These are phyloP conservation scores for Carallia pectinifolia DNA, from an alignment of 345 rosid genomes.

Conservation along the genomic window DNA sequence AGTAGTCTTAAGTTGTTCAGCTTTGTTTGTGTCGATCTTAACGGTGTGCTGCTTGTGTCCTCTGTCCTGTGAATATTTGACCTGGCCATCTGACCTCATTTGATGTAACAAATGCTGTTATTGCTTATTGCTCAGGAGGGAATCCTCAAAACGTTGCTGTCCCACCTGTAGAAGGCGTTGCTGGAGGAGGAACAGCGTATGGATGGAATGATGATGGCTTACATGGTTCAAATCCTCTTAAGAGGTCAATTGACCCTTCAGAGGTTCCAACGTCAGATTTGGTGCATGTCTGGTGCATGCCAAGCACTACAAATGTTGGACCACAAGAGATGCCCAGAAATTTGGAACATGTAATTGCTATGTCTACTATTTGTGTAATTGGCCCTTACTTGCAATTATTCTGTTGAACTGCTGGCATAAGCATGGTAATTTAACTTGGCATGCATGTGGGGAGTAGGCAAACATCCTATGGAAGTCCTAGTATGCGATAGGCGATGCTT, in stretches of 20 bases:
- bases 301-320: constrained; percentile 78
- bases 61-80: too few relatives aligned
- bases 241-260: constrained; percentile 55
- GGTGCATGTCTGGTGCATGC: constrained; percentile 83
- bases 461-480: neutral
- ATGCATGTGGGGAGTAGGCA: neutral
- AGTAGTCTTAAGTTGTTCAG: too few relatives aligned
- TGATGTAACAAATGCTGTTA: too few relatives aligned
- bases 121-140: constrained; percentile 20
- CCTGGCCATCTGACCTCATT: too few relatives aligned
- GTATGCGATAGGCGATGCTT: too few relatives aligned
- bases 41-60: too few relatives aligned
- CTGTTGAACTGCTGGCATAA: neutral
- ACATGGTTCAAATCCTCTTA: constrained; percentile 33
- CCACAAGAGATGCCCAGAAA: constrained; percentile 77
- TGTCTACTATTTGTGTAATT: neutral
- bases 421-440: neutral
- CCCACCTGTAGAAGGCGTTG: constrained; percentile 95
- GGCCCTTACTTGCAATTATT: constrained; percentile 8
- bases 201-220: constrained; percentile 76
- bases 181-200: constrained; percentile 97
- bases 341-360: constrained; percentile 69
- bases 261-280: constrained; percentile 71
- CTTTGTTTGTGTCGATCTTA: too few relatives aligned
- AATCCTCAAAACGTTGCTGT: constrained; percentile 43